Evolutionary conservation across 495 filamentous ascomycete genomes (phyloP).

Genomic region (Gamarada debralockiae): DNA sequence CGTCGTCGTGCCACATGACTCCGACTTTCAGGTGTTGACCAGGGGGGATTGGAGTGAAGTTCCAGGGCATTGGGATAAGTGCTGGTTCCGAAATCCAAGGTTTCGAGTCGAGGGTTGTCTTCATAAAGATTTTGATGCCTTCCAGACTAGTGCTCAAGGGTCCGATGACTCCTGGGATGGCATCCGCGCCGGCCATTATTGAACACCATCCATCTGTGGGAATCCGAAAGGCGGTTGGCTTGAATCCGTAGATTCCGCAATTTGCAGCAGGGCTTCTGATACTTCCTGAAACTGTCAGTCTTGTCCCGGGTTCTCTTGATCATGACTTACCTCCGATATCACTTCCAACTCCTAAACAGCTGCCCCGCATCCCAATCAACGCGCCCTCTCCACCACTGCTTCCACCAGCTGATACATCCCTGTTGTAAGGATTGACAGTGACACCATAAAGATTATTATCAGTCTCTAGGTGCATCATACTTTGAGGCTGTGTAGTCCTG

Average conservation of each 20-base stretch:
- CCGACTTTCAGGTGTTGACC: conserved; percentile 41
- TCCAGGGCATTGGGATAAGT: conserved; percentile 39
- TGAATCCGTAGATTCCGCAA: conserved; percentile 53
- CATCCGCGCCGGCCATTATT: conserved; percentile 19
- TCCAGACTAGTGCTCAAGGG: conserved; percentile 38
- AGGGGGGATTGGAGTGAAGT: conserved; percentile 15
- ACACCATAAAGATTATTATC: conserved; percentile 27
- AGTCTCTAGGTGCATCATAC: conserved; percentile 25
- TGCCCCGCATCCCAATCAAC: conserved; percentile 50
- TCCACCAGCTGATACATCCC: conserved; percentile 48
- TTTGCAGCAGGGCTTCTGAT: conserved; percentile 50
- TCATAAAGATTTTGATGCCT: conserved; percentile 38
- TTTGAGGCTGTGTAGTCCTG: conserved; percentile 41
- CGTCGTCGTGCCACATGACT: conserved; percentile 49
- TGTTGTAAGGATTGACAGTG: conserved; percentile 49
- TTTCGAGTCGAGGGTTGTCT: conserved; percentile 27
- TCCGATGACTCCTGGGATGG: conserved; percentile 36
- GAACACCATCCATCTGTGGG: conserved; percentile 40
- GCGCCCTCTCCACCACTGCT: conserved; percentile 58
- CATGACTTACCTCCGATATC: conserved; percentile 42
- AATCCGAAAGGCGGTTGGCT: conserved; percentile 40
- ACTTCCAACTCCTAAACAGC: conserved; percentile 52
- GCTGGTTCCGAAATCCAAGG: conserved; percentile 38
- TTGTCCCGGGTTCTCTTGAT: not conserved
- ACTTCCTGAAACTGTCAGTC: conserved; percentile 1